Evolutionary conservation across 768 basidiomycete species (phyloP), one percentile per base, ranked within the genome.

Genomic region (Saitozyma sp.): DNA sequence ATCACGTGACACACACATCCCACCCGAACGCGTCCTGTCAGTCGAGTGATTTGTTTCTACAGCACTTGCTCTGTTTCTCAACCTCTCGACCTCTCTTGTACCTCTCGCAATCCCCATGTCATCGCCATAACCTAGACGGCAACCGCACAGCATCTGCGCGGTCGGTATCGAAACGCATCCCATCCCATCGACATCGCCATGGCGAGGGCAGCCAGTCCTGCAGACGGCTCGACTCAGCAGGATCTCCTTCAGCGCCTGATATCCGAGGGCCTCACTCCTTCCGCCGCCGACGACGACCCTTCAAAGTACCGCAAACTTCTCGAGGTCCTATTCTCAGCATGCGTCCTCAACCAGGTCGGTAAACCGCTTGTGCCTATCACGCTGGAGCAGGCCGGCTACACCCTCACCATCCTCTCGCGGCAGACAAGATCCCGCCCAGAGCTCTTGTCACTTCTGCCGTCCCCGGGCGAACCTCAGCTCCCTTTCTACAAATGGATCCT

Each of bases 401-500:
- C 70, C n/a, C 49, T 77, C 9, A 65, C 59, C 9, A 71, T 77
- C 45, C 54, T 77, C 4, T 29, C 62, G 17, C 45, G 58, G 3
- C 70, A 77, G 46, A 54, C 57, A 49, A 59, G n/a, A 9, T 4
- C 62, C 7, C 70, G 62, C 9, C 71, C 75, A 10, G 67, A 65
- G 11, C 53, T 77, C n/a, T 64, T 66, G 38, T 20, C n/a, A 9
- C 41, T 20, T 68, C n/a, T 29, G 29, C 37, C 50, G 48, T 4
- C 51, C 37, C 8, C 13, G 10, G 52, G 41, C 13, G 38, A 66
- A 10, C n/a, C 13, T 9, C 41, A 57, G 14, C 43, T 64, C 2
- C 76, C 72, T 7, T 62, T 75, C 38, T 78, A 70, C 59, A 69
- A 71, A 58, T 76, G 73, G 70, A 50, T 78, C 6, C 54, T 76